Evolutionary conservation across 768 basidiomycete species (phyloP).

Genomic region (Glaciozyma antarctica): DNA sequence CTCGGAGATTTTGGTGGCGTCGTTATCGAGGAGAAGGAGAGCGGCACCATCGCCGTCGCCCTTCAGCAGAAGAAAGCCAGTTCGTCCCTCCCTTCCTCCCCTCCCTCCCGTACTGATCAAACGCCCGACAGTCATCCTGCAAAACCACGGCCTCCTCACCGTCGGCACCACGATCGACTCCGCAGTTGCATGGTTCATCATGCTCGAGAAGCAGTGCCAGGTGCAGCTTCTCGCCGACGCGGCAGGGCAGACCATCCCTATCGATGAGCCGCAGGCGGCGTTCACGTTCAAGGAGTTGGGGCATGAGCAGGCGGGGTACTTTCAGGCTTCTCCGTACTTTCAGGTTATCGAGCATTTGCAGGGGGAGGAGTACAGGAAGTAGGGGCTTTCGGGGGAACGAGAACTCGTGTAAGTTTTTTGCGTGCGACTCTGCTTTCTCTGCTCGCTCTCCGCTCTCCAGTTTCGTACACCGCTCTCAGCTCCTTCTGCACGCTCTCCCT

Average conservation of each 20-base stretch:
- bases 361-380: constrained; percentile 2
- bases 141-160: constrained; percentile 36
- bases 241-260: constrained; percentile 38
- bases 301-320: constrained; percentile 8
- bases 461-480: no score
- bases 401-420: not conserved
- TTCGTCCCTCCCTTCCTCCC: no score
- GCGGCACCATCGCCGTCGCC: constrained; percentile 43
- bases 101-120: no score
- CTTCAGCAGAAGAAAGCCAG: constrained; percentile 33
- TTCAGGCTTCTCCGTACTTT: constrained; percentile 15
- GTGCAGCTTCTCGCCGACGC: constrained; percentile 46
- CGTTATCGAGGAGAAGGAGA: constrained; percentile 46
- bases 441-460: no score
- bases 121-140: constrained; percentile 27
- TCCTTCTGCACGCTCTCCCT: no score
- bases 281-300: constrained; percentile 25
- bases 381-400: not conserved
- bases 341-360: constrained; percentile 1
- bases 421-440: not conserved
- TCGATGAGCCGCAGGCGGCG: constrained; percentile 34
- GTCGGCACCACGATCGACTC: constrained; percentile 19
- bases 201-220: constrained; percentile 45
- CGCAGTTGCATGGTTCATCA: constrained; percentile 12
- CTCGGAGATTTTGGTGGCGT: constrained; percentile 48